These are phyloP conservation scores for Cladophialophora yegresii DNA, from an alignment of 2,329 filamentous ascomycete genomes.

Conservation along the genomic window DNA sequence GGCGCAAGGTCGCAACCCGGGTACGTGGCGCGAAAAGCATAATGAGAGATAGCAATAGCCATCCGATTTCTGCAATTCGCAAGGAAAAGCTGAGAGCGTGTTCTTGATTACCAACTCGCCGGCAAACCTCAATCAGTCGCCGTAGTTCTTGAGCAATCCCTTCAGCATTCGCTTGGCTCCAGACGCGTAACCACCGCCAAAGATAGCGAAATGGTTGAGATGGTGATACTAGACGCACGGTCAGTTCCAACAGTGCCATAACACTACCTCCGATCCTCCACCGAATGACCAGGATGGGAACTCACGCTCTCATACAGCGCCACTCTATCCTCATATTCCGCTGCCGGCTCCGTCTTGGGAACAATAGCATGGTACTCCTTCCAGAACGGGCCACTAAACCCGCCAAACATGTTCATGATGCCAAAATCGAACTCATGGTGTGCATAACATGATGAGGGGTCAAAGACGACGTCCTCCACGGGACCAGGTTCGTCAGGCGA, in stretches of 20 bases:
- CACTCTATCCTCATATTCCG: slow-evolving; percentile 83
- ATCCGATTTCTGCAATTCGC: too few relatives aligned
- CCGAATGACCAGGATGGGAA: not conserved
- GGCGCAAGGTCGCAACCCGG: too few relatives aligned
- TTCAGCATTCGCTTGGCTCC: slow-evolving; percentile 81
- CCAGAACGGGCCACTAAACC: slow-evolving; percentile 72
- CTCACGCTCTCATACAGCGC: slow-evolving; percentile 70
- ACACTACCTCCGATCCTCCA: not conserved
- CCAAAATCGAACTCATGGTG: slow-evolving; percentile 89
- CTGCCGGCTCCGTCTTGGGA: slow-evolving; percentile 75
- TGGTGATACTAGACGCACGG: slow-evolving; percentile 66
- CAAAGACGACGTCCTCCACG: slow-evolving; percentile 75
- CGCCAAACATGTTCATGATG: slow-evolving; percentile 96
- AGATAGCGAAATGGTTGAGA: slow-evolving; percentile 83
- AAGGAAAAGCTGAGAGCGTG: too few relatives aligned
- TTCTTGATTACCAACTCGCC: not conserved
- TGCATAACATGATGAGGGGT: slow-evolving; percentile 77
- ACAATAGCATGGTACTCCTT: slow-evolving; percentile 74
- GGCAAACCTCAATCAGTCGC: slow-evolving; percentile 33
- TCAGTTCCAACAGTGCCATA: not conserved
- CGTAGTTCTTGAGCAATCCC: slow-evolving; percentile 72
- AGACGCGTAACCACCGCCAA: slow-evolving; percentile 74
- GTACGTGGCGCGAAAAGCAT: too few relatives aligned
- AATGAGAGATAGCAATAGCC: too few relatives aligned
- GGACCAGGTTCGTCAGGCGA: slow-evolving; percentile 46